Percentiles rank a stretch among this genome's conserved stretches.
Evolutionary conservation across 139 green algal species (phyloP).

Genomic region (Coelastrella sp.): DNA sequence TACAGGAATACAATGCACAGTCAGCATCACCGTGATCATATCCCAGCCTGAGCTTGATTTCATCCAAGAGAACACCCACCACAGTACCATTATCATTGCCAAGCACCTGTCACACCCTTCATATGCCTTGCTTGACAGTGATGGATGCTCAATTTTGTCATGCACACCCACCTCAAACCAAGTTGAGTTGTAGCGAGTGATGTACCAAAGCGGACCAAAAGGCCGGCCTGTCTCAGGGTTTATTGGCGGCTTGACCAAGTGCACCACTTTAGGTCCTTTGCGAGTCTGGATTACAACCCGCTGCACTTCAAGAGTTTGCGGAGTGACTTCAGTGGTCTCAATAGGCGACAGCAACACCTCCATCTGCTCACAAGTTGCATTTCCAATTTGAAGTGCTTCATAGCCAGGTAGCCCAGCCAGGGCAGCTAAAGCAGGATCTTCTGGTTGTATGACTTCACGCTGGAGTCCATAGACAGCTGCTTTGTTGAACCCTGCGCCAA

Average conservation of each 20-base stretch:
- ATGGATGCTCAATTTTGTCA: too few relatives aligned
- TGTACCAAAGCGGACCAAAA: not conserved
- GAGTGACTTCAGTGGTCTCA: not conserved
- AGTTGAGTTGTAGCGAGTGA: not conserved
- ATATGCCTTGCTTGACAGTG: too few relatives aligned
- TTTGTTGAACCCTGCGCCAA: not conserved
- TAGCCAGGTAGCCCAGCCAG: too few relatives aligned
- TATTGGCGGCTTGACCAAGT: not conserved
- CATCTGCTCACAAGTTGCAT: not conserved
- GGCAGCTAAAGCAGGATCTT: too few relatives aligned
- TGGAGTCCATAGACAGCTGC: conserved; percentile 4
- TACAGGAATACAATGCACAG: too few relatives aligned
- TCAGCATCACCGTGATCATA: too few relatives aligned
- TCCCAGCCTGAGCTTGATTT: too few relatives aligned
- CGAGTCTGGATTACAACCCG: not conserved
- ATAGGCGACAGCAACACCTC: not conserved
- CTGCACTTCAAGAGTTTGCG: too few relatives aligned
- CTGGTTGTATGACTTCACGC: not conserved
- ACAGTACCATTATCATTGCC: too few relatives aligned
- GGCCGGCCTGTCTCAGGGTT: not conserved
- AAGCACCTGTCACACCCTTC: too few relatives aligned
- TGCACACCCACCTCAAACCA: conserved; percentile 27
- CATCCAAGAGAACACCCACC: too few relatives aligned
- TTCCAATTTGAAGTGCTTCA: too few relatives aligned
- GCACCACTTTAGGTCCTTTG: not conserved